Evolutionary conservation across 805 yeast genomes (phyloP).

Genomic region (Vanderwaltozyma yarrowii): DNA sequence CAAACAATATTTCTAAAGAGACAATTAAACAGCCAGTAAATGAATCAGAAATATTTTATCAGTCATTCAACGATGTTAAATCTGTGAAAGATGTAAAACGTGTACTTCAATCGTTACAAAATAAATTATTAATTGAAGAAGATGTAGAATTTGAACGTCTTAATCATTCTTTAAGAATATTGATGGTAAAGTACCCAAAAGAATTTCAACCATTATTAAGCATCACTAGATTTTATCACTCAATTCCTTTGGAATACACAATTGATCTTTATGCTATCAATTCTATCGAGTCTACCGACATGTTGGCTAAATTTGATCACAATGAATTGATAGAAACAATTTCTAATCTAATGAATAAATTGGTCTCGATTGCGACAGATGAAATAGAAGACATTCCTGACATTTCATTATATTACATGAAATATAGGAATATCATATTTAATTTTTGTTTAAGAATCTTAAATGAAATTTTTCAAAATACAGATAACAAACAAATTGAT

Average conservation of each 20-base stretch:
- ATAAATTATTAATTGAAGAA: slow-evolving; percentile 4
- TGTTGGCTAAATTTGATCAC: slow-evolving; percentile 9
- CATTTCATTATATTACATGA: slow-evolving; percentile 21
- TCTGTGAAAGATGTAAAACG: slow-evolving; percentile 3
- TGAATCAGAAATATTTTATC: not conserved
- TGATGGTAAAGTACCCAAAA: slow-evolving; percentile 21
- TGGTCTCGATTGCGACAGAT: slow-evolving; percentile 15
- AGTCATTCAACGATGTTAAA: not conserved
- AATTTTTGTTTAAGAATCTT: slow-evolving; percentile 16
- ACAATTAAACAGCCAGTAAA: not conserved
- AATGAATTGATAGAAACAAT: slow-evolving; percentile 10
- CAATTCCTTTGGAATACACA: slow-evolving; percentile 19
- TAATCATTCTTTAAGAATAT: slow-evolving; percentile 6
- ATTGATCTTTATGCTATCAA: slow-evolving; percentile 28
- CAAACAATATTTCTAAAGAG: not conserved
- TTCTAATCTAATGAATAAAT: slow-evolving; percentile 13
- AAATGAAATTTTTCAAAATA: slow-evolving; percentile 1
- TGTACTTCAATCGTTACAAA: slow-evolving; percentile 13
- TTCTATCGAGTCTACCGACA: slow-evolving; percentile 9
- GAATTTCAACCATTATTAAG: slow-evolving; percentile 25
- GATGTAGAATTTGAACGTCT: not conserved
- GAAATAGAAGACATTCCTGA: slow-evolving; percentile 6
- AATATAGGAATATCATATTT: slow-evolving; percentile 19
- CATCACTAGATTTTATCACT: slow-evolving; percentile 18
- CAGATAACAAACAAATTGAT: not conserved